Conservation (phyloP, 2,329 filamentous ascomycete genomes). For the Massarina eburnea region DNA sequence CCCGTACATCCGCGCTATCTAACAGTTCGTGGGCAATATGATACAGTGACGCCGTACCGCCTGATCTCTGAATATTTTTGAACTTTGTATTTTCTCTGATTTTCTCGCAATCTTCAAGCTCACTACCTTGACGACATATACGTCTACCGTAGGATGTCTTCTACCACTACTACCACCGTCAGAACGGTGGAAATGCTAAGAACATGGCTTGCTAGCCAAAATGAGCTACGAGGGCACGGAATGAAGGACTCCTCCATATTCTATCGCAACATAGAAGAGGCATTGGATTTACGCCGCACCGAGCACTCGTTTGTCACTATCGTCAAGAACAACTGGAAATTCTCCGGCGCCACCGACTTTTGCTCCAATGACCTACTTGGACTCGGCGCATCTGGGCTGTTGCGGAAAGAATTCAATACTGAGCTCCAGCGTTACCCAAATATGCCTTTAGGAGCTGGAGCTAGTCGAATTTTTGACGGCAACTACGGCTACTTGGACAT, state of each 20-base stretch:
- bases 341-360: constrained; percentile 49
- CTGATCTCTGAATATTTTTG: too few relatives aligned
- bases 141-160: too few relatives aligned
- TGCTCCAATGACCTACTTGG: constrained; percentile 64
- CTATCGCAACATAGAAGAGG: constrained; percentile 23
- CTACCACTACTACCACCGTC: too few relatives aligned
- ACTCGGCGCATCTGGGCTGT: constrained; percentile 47
- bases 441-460: constrained; percentile 55
- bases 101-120: too few relatives aligned
- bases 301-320: background rate
- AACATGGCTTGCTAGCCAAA: background rate
- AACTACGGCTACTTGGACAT: constrained; percentile 60
- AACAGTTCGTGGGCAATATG: too few relatives aligned
- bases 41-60: too few relatives aligned
- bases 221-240: background rate
- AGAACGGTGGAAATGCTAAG: too few relatives aligned
- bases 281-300: constrained; percentile 8
- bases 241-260: constrained; percentile 4
- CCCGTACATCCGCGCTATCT: too few relatives aligned
- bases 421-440: constrained; percentile 41
- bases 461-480: constrained; percentile 62
- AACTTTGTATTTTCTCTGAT: too few relatives aligned
- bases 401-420: constrained; percentile 50
- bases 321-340: background rate
- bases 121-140: too few relatives aligned